A percentile compares a stretch with the other conserved stretches of the same genome.
phyloP scores from a whole-genome alignment of 805 yeast species.

The Priceomyces medius region DNA sequence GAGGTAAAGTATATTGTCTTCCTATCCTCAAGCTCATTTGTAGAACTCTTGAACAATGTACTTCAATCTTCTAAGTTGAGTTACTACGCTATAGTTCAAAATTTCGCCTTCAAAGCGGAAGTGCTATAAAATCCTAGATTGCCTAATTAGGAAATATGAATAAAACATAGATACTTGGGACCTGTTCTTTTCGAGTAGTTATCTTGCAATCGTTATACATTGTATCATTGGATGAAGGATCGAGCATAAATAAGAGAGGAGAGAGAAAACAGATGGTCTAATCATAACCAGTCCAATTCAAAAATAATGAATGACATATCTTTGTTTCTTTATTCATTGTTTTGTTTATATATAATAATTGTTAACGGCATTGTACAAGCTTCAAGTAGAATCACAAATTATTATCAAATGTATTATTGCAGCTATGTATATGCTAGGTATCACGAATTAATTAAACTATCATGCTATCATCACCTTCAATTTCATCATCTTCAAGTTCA shows the following conservation, averaged over 20 bases:
- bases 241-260: too few relatives aligned
- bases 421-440: neutral
- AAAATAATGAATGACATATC: too few relatives aligned
- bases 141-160: slow-evolving; percentile 8
- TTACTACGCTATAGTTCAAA: neutral
- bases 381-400: neutral
- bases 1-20: slow-evolving; percentile 4
- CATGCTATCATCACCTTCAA: neutral
- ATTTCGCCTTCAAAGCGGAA: slow-evolving; percentile 9
- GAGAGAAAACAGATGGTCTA: too few relatives aligned
- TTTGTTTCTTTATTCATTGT: too few relatives aligned
- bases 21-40: slow-evolving; percentile 8
- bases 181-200: too few relatives aligned
- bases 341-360: too few relatives aligned
- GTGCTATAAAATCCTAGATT: slow-evolving; percentile 5
- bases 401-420: neutral
- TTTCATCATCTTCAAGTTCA: neutral
- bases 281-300: too few relatives aligned
- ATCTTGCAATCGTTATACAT: too few relatives aligned
- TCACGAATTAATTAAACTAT: neutral
- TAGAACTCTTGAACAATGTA: neutral
- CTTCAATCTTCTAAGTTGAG: neutral
- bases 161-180: too few relatives aligned
- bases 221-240: too few relatives aligned
- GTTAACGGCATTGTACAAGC: neutral